phyloP scores from a whole-genome alignment of 768 basidiomycete genomes.

The Polyporus arcularius region DNA sequence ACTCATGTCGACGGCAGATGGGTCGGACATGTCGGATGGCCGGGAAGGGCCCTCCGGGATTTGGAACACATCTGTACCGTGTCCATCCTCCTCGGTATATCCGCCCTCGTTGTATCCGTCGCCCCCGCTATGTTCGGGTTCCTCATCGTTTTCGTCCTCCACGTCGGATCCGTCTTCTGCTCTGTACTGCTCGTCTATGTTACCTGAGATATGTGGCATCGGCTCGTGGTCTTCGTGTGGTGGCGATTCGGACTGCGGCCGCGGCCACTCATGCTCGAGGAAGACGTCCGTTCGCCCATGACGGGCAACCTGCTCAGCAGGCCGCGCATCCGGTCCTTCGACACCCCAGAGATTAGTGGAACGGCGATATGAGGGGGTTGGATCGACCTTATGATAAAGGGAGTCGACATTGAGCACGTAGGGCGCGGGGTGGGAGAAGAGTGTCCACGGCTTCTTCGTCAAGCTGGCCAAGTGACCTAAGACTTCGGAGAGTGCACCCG shows the following conservation, averaged over 20 bases:
- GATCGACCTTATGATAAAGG: constrained; percentile 24
- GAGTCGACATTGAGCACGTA: constrained; percentile 35
- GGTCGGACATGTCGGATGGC: too few species aligned
- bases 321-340: background rate
- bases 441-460: background rate
- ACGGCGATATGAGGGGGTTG: background rate
- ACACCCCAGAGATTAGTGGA: too few species aligned
- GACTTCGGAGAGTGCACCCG: constrained; percentile 11
- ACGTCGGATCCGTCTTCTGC: too few species aligned
- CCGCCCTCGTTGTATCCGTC: too few species aligned
- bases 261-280: background rate
- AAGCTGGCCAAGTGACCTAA: constrained; percentile 5
- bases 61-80: too few species aligned
- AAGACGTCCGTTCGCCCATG: constrained; percentile 14
- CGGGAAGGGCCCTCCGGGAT: too few species aligned
- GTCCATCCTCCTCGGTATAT: too few species aligned
- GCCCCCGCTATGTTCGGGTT: background rate
- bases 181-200: background rate
- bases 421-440: constrained; percentile 38
- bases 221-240: background rate
- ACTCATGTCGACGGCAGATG: too few species aligned
- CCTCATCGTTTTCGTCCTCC: background rate
- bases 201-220: background rate
- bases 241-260: background rate
- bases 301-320: background rate